Conservation (phyloP, 169 alveolate genomes). For the Babesia gibsoni region DNA sequence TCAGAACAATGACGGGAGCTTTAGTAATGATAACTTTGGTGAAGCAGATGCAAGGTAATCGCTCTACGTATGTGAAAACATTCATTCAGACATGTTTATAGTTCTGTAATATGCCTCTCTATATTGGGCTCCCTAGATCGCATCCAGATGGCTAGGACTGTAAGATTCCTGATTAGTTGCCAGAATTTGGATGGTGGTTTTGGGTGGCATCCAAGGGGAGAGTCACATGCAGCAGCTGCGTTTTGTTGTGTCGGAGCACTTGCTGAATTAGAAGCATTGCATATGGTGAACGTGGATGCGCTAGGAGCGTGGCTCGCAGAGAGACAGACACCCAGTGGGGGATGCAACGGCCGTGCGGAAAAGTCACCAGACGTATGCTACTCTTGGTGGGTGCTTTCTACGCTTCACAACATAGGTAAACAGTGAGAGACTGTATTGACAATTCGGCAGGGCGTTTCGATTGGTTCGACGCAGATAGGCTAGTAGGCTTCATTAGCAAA, state of each 20-base stretch:
- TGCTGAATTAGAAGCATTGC: constrained; percentile 45
- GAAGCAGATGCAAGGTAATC: constrained; percentile 89
- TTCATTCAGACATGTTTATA: constrained; percentile 78
- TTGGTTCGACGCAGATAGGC: constrained; percentile 82
- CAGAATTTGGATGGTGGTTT: constrained; percentile 92
- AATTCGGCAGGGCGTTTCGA: constrained; percentile 70
- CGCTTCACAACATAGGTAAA: constrained; percentile 79
- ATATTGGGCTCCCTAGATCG: constrained; percentile 77
- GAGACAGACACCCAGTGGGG: constrained; percentile 91
- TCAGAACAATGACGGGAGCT: constrained; percentile 91
- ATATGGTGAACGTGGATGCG: constrained; percentile 31
- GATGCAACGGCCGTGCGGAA: constrained; percentile 96
- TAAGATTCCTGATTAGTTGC: constrained; percentile 84
- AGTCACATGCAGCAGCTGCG: constrained; percentile 96
- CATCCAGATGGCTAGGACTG: constrained; percentile 80
- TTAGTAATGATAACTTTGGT: constrained; percentile 90
- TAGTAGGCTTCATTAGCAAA: constrained; percentile 81
- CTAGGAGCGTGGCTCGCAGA: constrained; percentile 88
- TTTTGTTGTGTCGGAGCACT: constrained; percentile 88
- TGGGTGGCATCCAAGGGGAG: constrained; percentile 93
- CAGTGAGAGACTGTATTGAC: not conserved
- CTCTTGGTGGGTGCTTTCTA: constrained; percentile 95
- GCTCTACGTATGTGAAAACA: no score
- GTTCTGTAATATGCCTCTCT: constrained; percentile 88
- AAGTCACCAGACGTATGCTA: constrained; percentile 95